These are phyloP conservation scores for Bipolaris bicolor DNA, from an alignment of 2,329 filamentous ascomycete genomes.

Conservation along the genomic window DNA sequence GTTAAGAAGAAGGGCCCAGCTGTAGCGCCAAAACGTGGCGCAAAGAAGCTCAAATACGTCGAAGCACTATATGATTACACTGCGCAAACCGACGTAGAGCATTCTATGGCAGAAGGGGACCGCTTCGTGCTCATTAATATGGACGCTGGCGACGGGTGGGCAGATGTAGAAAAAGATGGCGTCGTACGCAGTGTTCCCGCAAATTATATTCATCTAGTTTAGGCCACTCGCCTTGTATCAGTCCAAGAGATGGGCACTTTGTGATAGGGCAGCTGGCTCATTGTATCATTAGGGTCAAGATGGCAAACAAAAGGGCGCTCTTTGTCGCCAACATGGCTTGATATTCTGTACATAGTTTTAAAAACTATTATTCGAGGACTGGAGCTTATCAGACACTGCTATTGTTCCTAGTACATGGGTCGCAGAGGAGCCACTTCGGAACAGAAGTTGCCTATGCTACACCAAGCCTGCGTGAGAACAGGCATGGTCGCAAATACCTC, in stretches of 20 bases:
- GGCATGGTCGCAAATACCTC: no score
- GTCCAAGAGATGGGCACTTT: conserved; percentile 19
- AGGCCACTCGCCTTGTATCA: conserved; percentile 25
- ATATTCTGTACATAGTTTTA: conserved; percentile 15
- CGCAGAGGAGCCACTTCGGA: no score
- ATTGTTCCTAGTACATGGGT: not conserved
- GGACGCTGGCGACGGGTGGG: conserved; percentile 93
- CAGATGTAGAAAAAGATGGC: conserved; percentile 91
- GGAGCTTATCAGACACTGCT: not conserved
- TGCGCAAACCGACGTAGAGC: conserved; percentile 83
- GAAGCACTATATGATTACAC: conserved; percentile 92
- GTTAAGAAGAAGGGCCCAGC: conserved; percentile 88
- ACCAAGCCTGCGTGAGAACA: no score
- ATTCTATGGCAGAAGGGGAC: conserved; percentile 90
- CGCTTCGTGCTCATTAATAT: conserved; percentile 86
- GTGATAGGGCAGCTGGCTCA: conserved; percentile 1
- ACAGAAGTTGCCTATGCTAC: no score
- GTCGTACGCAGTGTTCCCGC: conserved; percentile 88
- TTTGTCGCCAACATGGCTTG: not conserved
- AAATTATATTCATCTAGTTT: conserved; percentile 85
- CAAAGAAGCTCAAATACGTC: conserved; percentile 92
- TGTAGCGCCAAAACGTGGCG: conserved; percentile 86
- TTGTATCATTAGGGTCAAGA: not conserved
- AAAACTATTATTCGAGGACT: not conserved
- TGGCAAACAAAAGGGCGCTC: not conserved